phyloP scores from a whole-genome alignment of 1,284 basidiomycete genomes.

The Irpex lacteus region DNA sequence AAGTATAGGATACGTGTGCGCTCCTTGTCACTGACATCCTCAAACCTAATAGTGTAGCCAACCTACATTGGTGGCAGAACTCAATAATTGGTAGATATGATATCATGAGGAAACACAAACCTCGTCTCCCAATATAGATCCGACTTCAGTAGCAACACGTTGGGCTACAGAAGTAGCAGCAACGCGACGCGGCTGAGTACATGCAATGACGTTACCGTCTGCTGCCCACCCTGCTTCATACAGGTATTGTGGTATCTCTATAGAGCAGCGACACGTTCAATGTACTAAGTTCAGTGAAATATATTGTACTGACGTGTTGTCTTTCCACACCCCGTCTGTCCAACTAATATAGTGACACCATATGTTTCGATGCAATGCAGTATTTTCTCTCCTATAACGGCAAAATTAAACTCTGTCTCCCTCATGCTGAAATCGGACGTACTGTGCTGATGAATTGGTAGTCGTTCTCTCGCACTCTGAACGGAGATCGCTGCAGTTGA shows the following conservation, averaged over 20 bases:
- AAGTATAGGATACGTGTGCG: conserved; percentile 93
- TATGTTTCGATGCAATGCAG: conserved; percentile 83
- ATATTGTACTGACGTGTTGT: conserved; percentile 78
- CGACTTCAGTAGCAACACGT: conserved; percentile 89
- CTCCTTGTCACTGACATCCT: conserved; percentile 83
- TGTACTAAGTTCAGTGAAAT: neutral
- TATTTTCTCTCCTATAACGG: conserved; percentile 61
- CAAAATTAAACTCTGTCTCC: neutral
- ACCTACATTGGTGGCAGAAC: conserved; percentile 50
- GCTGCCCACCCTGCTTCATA: conserved; percentile 87
- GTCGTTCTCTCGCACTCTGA: conserved; percentile 70
- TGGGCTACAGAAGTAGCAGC: conserved; percentile 93
- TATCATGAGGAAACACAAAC: conserved; percentile 36
- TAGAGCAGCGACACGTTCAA: neutral
- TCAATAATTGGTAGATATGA: neutral
- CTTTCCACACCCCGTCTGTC: conserved; percentile 97
- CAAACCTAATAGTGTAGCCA: conserved; percentile 97
- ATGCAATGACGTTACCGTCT: conserved; percentile 76
- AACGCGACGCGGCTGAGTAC: conserved; percentile 94
- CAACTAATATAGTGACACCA: conserved; percentile 86
- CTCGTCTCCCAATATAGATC: conserved; percentile 86
- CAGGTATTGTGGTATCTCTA: conserved; percentile 94
- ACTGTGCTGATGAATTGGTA: conserved; percentile 91
- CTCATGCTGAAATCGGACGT: conserved; percentile 24
- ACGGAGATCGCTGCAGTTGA: conserved; percentile 58